Base-by-base conservation (phyloP, 2,329 filamentous ascomycete genomes). In the Aspergillus pseudoviridinutans region DNA sequence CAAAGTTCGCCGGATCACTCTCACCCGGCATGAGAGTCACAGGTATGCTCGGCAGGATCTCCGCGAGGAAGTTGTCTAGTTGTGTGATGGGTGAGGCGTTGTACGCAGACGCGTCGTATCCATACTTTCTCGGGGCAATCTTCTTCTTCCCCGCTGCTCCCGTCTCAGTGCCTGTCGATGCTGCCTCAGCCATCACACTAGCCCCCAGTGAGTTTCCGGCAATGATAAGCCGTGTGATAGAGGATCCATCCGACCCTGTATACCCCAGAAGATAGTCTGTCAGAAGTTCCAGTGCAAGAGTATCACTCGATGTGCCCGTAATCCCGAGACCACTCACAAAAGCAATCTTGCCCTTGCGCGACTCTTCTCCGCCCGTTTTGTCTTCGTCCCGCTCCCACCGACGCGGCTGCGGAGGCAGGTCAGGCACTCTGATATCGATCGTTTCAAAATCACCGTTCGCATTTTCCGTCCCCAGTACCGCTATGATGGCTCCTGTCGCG, bases 381-480 rank as follows among this genome's bases (percentile, higher is more conserved):
- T 66, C 28, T 22, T 57, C 72, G 7, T 87, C 83, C 28, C 88
- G 78, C 53, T 88, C 82, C 91, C 92, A 96, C 29, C 93, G 86
- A 51, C 84, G 82, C 12, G 90, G 88, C 68, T 99, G 94, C 0
- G 87, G 85, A 17, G 93, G 84, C 4, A 99, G 77, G 70, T 97
- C 92, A 6, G 94, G 90, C 47, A 96, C 87, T 69, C 92, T 91
- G 64, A 96, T 81, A 74, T 96, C 93, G 44, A 97, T 82, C 6
- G 96, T 89, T 66, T 97, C 92, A 59, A 99, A 92, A 65, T 96
- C 91, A 61, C 94, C 94, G 75, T 93, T 88, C 53, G 85, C 82
- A 67, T 96, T 97, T 72, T 99, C 94, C 0, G 92, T 96, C 38
- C 94, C 94, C 78, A 99, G 85, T 3, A 92, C 92, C n/a, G 92